Evolutionary conservation across 805 yeast genomes (phyloP), one percentile per base, ranked within the genome.

Genomic region (Metschnikowia amazonensis): DNA sequence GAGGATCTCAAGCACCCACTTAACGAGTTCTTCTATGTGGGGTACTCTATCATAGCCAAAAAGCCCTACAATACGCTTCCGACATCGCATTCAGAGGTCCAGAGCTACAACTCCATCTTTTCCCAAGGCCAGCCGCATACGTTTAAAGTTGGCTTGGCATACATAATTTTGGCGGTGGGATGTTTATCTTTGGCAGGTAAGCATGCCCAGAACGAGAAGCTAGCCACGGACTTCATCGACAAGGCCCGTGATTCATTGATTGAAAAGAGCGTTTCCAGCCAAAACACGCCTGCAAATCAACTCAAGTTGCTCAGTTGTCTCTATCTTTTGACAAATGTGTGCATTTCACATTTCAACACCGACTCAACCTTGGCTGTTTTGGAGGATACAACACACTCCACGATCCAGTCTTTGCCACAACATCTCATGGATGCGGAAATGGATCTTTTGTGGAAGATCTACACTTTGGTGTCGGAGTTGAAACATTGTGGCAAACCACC

Each of bases 281-380:
- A 65, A 47, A 64, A 60, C 50, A 54, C 60, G 33, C 40, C 53
- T 4, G 17, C 41, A 28, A 37, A 37, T 25, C 41, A 28, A 14
- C 33, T 37, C 55, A 62, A 44, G 32, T 36, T 34, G 38, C 70
- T 66, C 45, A 14, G 35, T 16, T 14, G 28, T 44, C 64, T 79
- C 31, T 75, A 74, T 28, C 54, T 76, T 17, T 57, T 79, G 27
- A 61, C 75, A 24, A 70, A 62, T 51, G 64, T 76, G 11, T 73
- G 74, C 47, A 57, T 76, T 39, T 62, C 66, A 23, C 67, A 67
- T 55, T 57, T 76, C n/a, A 72, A 73, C 27, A 67, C 71, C 23
- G 77, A 75, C 44, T 69, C 76, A 29, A 64, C 77, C 5, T 64
- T 78, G 48, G 75, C 76, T 50, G 75, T 75, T 50, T 60, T 79